phyloP scores from a whole-genome alignment of 2,329 filamentous ascomycete species.

The Talaromyces sp. region DNA sequence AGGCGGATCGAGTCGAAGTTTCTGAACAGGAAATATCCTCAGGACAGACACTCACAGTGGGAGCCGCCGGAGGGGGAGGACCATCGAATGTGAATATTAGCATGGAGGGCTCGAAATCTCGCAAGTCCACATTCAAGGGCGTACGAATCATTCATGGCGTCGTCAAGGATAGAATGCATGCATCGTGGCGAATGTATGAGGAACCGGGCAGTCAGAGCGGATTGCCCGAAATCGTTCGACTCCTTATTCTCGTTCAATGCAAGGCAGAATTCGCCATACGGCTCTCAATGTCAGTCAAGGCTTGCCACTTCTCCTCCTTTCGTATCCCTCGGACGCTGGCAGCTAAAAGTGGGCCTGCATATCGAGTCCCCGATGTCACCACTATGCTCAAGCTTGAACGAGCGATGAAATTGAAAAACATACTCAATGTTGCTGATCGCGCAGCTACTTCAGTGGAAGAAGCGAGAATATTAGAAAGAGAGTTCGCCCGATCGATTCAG shows the following conservation, averaged over 20 bases:
- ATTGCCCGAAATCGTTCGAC: slow-evolving; percentile 14
- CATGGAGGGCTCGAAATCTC: slow-evolving; percentile 15
- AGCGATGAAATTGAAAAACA: slow-evolving; percentile 4
- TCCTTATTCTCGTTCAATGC: slow-evolving; percentile 6
- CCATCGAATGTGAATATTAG: slow-evolving; percentile 13
- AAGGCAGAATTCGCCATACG: background rate
- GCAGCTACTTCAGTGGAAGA: background rate
- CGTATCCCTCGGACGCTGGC: slow-evolving; percentile 5
- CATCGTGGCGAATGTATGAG: slow-evolving; percentile 15
- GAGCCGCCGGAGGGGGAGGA: background rate
- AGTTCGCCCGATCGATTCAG: background rate
- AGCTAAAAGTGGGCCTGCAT: background rate
- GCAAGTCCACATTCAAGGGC: slow-evolving; percentile 16
- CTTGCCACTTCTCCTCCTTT: background rate
- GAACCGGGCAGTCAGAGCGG: slow-evolving; percentile 14
- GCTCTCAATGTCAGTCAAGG: slow-evolving; percentile 6
- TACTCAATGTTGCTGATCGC: slow-evolving; percentile 2
- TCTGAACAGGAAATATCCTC: slow-evolving; percentile 14
- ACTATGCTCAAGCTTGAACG: slow-evolving; percentile 10
- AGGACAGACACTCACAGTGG: slow-evolving; percentile 11
- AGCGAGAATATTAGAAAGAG: slow-evolving; percentile 1
- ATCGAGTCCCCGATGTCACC: slow-evolving; percentile 1
- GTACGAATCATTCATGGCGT: slow-evolving; percentile 15
- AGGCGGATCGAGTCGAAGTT: slow-evolving; percentile 14
- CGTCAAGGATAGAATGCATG: slow-evolving; percentile 14